Conservation (phyloP, 768 basidiomycete species). For the Tephrocybe sp. region DNA sequence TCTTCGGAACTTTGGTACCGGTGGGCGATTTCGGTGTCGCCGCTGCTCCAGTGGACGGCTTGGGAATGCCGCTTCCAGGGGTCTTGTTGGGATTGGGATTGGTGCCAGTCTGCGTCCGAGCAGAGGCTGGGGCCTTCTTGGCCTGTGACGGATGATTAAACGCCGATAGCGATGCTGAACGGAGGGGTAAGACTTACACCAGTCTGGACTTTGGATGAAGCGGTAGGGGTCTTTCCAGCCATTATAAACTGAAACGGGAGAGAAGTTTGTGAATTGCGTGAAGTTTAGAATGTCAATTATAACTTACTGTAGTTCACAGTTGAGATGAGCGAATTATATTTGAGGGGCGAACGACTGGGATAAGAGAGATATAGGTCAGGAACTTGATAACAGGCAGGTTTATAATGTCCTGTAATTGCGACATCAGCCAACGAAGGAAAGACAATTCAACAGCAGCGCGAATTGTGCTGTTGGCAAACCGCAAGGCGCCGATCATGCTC, state of each 20-base stretch:
- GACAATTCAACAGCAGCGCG: conserved; percentile 10
- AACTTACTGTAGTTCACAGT: too few species aligned
- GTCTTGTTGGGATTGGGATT: conserved; percentile 5
- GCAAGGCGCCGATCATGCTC: not conserved
- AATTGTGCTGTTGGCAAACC: conserved; percentile 19
- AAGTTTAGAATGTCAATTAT: too few species aligned
- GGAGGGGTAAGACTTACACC: conserved; percentile 1
- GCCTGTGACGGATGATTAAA: not conserved
- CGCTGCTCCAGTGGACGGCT: conserved; percentile 6
- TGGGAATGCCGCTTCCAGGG: conserved; percentile 1
- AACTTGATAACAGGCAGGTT: not conserved
- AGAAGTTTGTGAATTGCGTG: too few species aligned
- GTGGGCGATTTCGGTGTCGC: conserved; percentile 9
- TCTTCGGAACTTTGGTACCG: conserved; percentile 10
- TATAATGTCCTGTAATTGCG: conserved; percentile 3
- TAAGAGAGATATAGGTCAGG: not conserved
- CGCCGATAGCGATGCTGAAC: not conserved
- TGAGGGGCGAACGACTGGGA: not conserved
- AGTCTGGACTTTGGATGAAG: conserved; percentile 9
- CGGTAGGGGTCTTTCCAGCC: conserved; percentile 9
- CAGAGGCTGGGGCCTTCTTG: conserved; percentile 8
- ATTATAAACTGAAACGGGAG: not conserved
- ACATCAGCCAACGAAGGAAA: not conserved
- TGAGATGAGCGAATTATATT: not conserved
- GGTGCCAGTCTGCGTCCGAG: conserved; percentile 7